Base-by-base conservation (phyloP, 2,329 filamentous ascomycete species). In the Stemphylium vesicarium region DNA sequence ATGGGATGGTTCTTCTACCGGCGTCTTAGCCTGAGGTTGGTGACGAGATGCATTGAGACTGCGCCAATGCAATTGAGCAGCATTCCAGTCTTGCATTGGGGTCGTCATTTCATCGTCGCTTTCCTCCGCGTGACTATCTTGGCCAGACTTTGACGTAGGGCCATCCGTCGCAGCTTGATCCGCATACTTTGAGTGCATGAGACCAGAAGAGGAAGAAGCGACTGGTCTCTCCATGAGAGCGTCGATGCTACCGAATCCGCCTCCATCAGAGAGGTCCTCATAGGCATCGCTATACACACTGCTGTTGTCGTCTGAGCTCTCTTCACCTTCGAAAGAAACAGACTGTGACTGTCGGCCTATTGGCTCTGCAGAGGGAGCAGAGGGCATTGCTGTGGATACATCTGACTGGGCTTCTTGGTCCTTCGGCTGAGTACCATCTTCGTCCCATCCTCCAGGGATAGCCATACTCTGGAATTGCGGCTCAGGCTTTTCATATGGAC, bases 251-350 rank as follows among this genome's bases (percentile, higher is more conserved):
- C 86, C 80, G 65, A 91, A 93, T 0, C 88, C 89, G 41, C 84
- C 84, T 35, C 81, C 68, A 12, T 91, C 87, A 0, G 84, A 85
- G 0, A 89, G 77, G 56, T 92, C 88, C 73, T 93, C 90, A 49
- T 88, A 88, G 1, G 90, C 90, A 73, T 93, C 90, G 60, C 88
- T 91, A 69, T 91, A 93, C 20, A 90, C 82, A 57, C 84, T 88
- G 53, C 69, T 74, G 37, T 72, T 59, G 67, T 77, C 64, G 59
- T 77, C 71, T 12, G 72, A 74, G 4, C 61, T 64, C 2, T 71
- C 64, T 6, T 60, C 63, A 13, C 66, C 66, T 16, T 57, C 48
- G 11, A 46, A 35, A 1, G 40, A 44, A 7, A 35, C 44, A 24
- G 50, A 33, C 40, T 56, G 47, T 44, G 50, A 36, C 22, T 24